Conservation (phyloP, 345 rosid genomes). For the Anastatica hierochuntica region DNA sequence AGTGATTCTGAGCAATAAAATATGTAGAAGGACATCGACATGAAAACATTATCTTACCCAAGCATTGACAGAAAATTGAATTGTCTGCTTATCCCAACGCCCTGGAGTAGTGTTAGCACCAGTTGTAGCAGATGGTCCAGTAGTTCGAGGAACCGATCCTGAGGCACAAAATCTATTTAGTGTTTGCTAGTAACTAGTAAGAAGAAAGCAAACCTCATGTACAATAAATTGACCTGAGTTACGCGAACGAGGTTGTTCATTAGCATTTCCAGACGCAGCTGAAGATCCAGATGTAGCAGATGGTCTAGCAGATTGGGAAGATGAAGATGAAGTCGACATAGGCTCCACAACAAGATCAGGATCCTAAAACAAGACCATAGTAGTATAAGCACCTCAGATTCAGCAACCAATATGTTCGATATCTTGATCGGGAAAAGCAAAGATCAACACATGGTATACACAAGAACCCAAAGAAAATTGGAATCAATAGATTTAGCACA, state of each 20-base stretch:
- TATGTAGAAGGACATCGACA: not conserved
- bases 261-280: slow-evolving; percentile 34
- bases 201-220: not conserved
- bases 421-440: not conserved
- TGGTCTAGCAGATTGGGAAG: slow-evolving; percentile 50
- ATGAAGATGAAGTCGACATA: slow-evolving; percentile 52
- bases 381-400: slow-evolving; percentile 8
- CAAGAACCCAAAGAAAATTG: not conserved
- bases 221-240: slow-evolving; percentile 36
- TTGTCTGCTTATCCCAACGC: slow-evolving; percentile 84
- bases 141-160: slow-evolving; percentile 60
- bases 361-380: slow-evolving; percentile 43
- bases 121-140: slow-evolving; percentile 51
- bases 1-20: too few relatives aligned
- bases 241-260: slow-evolving; percentile 43
- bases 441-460: not conserved
- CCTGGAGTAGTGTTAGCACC: slow-evolving; percentile 48
- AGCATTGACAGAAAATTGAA: slow-evolving; percentile 95
- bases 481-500: too few relatives aligned
- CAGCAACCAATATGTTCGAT: not conserved
- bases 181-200: not conserved
- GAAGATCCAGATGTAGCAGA: slow-evolving; percentile 51
- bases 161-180: slow-evolving; percentile 11
- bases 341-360: slow-evolving; percentile 81
- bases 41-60: slow-evolving; percentile 47